Conservation (phyloP, 2,329 filamentous ascomycete species). For the Periconia macrospinosa region DNA sequence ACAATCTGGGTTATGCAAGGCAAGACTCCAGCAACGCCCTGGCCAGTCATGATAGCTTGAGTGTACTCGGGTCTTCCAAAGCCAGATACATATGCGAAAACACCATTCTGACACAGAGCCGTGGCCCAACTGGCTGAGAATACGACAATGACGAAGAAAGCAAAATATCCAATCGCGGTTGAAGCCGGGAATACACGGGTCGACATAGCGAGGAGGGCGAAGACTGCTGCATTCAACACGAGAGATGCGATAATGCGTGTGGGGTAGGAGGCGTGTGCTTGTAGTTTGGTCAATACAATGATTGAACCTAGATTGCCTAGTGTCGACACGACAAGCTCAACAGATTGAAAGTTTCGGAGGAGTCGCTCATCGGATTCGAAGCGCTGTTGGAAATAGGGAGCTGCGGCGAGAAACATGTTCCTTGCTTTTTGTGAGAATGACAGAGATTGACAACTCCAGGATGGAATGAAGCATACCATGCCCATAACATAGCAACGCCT, state of each 20-base stretch:
- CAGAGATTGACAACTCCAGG: neutral
- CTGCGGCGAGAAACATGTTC: slow-evolving; percentile 98
- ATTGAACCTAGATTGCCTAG: slow-evolving; percentile 78
- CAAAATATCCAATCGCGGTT: slow-evolving; percentile 70
- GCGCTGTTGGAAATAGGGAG: slow-evolving; percentile 86
- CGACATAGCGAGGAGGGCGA: slow-evolving; percentile 77
- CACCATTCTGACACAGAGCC: slow-evolving; percentile 87
- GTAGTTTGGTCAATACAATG: slow-evolving; percentile 76
- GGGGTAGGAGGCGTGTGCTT: slow-evolving; percentile 83
- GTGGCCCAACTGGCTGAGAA: slow-evolving; percentile 77
- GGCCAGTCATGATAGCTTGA: slow-evolving; percentile 93
- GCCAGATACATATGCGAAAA: slow-evolving; percentile 86
- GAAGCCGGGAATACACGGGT: slow-evolving; percentile 68
- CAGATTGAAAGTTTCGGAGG: slow-evolving; percentile 81
- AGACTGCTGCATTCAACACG: slow-evolving; percentile 74
- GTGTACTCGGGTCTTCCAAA: slow-evolving; percentile 89
- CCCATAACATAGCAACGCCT: slow-evolving; percentile 95
- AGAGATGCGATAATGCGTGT: slow-evolving; percentile 80
- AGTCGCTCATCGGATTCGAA: slow-evolving; percentile 74
- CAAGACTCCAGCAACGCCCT: slow-evolving; percentile 87
- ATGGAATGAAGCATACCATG: slow-evolving; percentile 66
- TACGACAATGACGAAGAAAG: slow-evolving; percentile 81
- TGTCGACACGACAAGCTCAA: slow-evolving; percentile 84
- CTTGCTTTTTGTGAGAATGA: slow-evolving; percentile 48
- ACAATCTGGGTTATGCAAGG: slow-evolving; percentile 85